phyloP scores from a whole-genome alignment of 441 rosid genomes.

The Biscutella laevigata region DNA sequence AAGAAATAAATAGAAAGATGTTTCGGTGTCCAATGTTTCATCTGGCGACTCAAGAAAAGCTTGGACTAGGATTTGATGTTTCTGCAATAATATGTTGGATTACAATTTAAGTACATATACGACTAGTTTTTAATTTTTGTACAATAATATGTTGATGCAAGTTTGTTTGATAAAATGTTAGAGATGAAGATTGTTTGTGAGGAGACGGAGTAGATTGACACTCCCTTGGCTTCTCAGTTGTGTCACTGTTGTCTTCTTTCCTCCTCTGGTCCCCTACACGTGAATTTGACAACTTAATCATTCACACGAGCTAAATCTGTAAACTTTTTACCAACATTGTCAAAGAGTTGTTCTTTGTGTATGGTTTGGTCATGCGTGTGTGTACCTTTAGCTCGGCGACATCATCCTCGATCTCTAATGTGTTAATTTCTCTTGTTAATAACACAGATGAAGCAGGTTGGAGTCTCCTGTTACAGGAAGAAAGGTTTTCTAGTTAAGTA shows the following conservation, averaged over 20 bases:
- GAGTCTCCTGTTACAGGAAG: slow-evolving; percentile 56
- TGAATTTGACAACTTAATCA: background rate
- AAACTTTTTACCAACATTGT: background rate
- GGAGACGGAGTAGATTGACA: slow-evolving; percentile 52
- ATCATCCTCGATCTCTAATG: slow-evolving; percentile 50
- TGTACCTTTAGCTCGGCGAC: slow-evolving; percentile 48
- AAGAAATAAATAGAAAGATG: too few species aligned
- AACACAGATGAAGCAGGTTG: slow-evolving; percentile 63
- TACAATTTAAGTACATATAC: background rate
- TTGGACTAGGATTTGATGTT: background rate
- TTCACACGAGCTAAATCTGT: background rate
- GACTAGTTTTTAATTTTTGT: background rate
- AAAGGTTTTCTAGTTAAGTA: background rate
- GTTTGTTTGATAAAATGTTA: slow-evolving; percentile 19
- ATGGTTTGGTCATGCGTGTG: background rate
- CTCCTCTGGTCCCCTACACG: slow-evolving; percentile 54
- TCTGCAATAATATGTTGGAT: background rate
- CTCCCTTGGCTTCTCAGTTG: slow-evolving; percentile 62
- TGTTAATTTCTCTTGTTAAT: slow-evolving; percentile 46
- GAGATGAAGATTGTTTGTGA: slow-evolving; percentile 44
- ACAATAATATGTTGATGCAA: background rate
- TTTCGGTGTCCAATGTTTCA: background rate
- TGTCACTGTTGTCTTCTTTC: slow-evolving; percentile 35
- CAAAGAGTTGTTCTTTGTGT: background rate
- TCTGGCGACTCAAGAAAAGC: background rate